Percentiles rank a stretch among this genome's conserved stretches.
phyloP scores from a whole-genome alignment of 352 stramenopile species.

The Phytophthora aleatoria region DNA sequence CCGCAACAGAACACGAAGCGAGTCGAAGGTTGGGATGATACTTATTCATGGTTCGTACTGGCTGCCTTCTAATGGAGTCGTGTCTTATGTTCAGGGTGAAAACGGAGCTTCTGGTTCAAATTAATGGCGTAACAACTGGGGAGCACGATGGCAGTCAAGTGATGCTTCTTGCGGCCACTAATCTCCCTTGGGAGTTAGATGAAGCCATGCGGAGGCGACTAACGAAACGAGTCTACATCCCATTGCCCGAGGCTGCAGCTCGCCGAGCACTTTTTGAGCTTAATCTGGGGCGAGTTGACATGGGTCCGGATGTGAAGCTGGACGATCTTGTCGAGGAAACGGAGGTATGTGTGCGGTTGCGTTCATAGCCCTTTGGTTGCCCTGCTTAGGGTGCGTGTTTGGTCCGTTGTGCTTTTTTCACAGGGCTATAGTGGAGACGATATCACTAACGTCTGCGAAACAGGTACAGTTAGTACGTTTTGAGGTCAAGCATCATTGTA shows the following conservation, averaged over 20 bases:
- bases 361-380: background rate
- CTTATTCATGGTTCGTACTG: background rate
- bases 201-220: slow-evolving; percentile 94
- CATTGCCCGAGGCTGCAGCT: slow-evolving; percentile 56
- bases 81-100: slow-evolving; percentile 83
- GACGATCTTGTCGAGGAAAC: slow-evolving; percentile 73
- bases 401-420: background rate
- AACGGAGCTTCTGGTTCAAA: slow-evolving; percentile 97
- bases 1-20: slow-evolving; percentile 84
- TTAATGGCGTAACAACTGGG: slow-evolving; percentile 92
- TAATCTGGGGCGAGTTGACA: slow-evolving; percentile 78
- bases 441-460: slow-evolving; percentile 66
- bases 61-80: slow-evolving; percentile 2
- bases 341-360: slow-evolving; percentile 40
- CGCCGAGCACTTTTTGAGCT: slow-evolving; percentile 77
- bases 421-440: slow-evolving; percentile 66
- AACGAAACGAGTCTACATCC: slow-evolving; percentile 95
- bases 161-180: slow-evolving; percentile 96
- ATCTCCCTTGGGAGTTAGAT: slow-evolving; percentile 97
- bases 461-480: slow-evolving; percentile 17
- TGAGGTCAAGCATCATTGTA: background rate
- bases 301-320: slow-evolving; percentile 78
- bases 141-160: slow-evolving; percentile 61
- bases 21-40: slow-evolving; percentile 58
- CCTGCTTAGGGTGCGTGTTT: background rate